Evolutionary conservation across 106 monocot genomes (phyloP), one percentile per base, ranked within the genome.

Genomic region (Triglochin maritima): DNA sequence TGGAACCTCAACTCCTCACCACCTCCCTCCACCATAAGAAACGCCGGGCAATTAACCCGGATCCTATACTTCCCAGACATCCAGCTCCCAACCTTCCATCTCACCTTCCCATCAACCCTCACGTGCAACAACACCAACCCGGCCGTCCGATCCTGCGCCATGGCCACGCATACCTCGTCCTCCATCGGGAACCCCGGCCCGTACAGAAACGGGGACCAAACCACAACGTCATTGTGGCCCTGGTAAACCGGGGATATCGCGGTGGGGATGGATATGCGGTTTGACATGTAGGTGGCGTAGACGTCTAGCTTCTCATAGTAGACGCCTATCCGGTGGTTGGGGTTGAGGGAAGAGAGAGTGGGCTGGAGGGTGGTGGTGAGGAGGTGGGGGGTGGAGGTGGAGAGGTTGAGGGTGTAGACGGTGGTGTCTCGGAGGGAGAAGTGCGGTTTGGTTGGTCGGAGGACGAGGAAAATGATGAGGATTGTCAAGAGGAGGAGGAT

Each of bases 251-350:
- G 63, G 5, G 77, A 50, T 59, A 82, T 47, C 5, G 61, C 41
- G 17, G 68, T 57, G 7, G 77, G 63, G 41, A 66, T 56, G 7
- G 80, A 71, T 67, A 82, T 82, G 46, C 71, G 86, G 47, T 82
- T 77, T 49, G 43, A 59, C 60, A 75, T 62, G 80, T 80, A 86
- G 50, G 50, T 11, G 51, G 78, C 78, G 67, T 62, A 69, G 46
- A 69, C 72, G 64, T 87, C 76, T 46, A 87, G 66, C 63, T 51
- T 62, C 59, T 87, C 83, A 70, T 83, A 87, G 73, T 76, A 73
- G 74, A 83, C 58, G 46, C 83, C 87, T 50, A 81, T 67, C 17
- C 70, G 73, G 76, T 78, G 58, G 66, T 87, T 87, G 50, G 87
- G 83, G 76, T 87, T 87, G 57, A 65, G 64, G 56, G 74, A 80